A percentile compares a stretch with the other conserved stretches of the same genome.
Evolutionary conservation across 257 asterid species (phyloP).

Genomic region (Petunia secreta): DNA sequence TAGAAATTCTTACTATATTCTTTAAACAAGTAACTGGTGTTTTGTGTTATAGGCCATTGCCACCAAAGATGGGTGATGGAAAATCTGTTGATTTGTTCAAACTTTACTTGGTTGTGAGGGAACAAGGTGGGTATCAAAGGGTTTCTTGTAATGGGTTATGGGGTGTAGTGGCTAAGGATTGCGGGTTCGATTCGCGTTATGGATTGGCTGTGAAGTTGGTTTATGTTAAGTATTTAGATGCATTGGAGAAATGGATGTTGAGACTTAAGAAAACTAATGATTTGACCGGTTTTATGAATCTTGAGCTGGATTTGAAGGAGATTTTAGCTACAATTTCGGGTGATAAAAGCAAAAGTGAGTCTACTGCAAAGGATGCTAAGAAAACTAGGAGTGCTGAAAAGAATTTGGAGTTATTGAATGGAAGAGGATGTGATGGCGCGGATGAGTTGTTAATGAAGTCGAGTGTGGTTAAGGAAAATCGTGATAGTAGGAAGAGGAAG

Average conservation of each 20-base stretch:
- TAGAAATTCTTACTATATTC: conserved; percentile 37
- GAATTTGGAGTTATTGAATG: background rate
- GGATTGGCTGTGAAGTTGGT: conserved; percentile 58
- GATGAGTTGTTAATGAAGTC: conserved; percentile 18
- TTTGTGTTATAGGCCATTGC: conserved; percentile 51
- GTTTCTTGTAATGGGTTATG: conserved; percentile 39
- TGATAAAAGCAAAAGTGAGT: background rate
- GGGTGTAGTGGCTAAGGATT: conserved; percentile 52
- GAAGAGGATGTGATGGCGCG: conserved; percentile 31
- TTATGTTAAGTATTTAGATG: conserved; percentile 52
- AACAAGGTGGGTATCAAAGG: conserved; percentile 48
- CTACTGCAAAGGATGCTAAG: background rate
- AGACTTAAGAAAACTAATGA: conserved; percentile 12
- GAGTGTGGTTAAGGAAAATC: conserved; percentile 26
- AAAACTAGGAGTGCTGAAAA: conserved; percentile 19
- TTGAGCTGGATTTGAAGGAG: conserved; percentile 18
- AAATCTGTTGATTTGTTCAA: conserved; percentile 57
- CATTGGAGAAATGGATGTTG: conserved; percentile 49
- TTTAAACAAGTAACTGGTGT: conserved; percentile 37
- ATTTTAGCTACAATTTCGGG: background rate
- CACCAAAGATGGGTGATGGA: conserved; percentile 61
- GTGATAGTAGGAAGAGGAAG: conserved; percentile 61
- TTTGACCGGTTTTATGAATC: background rate
- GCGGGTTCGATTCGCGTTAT: conserved; percentile 46
- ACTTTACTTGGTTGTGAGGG: conserved; percentile 49